Evolutionary conservation across 805 yeast genomes (phyloP), one percentile per base, ranked within the genome.

Genomic region (Blastobotrys robertii): DNA sequence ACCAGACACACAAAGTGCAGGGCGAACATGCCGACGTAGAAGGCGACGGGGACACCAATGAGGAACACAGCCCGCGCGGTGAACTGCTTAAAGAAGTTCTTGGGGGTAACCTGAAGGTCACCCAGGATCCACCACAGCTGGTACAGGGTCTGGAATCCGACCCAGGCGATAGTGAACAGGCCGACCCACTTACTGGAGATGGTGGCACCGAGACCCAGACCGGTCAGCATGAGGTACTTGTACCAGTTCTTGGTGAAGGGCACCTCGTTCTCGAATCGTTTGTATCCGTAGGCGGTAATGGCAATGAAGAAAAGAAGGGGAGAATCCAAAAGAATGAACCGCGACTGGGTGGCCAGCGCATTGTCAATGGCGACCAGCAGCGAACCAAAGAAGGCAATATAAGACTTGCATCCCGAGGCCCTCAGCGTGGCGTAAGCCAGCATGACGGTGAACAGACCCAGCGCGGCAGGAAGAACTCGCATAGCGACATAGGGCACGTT

Each of bases 161-260:
- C 62, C 94, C 94, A 86, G 0, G 62, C 62, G 44, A 77, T 61
- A 0, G 90, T 81, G 53, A 76, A 74, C 15, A 79, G 41, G 0
- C 95, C 97, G 3, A 81, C 72, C 71, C 78, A 74, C 56, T 84
- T 84, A 3, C 82, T 72, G 6, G 87, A 72, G 1, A 77, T 59
- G 1, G 79, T 60, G 37, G 68, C 72, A 11, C 75, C 95, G 51
- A 74, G 65, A 2, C 64, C 69, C 52, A 61, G 69, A 9, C 54
- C 81, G 25, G 79, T 60, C 31, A 70, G 50, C 1, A 69, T 38
- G 44, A 82, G 52, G 46, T 68, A 66, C 45, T 65, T 63, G 59
- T 62, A 65, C 92, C 94, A 85, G 30, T 55, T 48, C 30, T 48
- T 55, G 2, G 72, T 43, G 44, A 76, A 75, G 1, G 76, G 72